Base-by-base conservation (phyloP, 768 basidiomycete species). In the Tephrocybe sp. region DNA sequence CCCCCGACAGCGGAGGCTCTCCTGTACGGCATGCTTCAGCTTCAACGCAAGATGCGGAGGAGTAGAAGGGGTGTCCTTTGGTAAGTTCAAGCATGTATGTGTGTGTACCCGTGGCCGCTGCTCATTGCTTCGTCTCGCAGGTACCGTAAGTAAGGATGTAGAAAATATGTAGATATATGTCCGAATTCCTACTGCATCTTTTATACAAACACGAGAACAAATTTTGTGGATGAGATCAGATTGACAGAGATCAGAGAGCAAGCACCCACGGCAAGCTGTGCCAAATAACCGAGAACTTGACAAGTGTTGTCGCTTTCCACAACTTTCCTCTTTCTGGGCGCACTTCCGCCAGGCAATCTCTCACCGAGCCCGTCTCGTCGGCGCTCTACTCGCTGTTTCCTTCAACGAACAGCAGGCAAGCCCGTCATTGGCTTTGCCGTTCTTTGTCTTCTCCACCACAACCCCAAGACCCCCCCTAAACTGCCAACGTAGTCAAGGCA, bases 1-100 rank as follows among this genome's bases (percentile, higher is more conserved):
- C 91, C 89, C 18, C 89, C 89, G 8, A 92, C 89, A 3, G 96
- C 97, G n/a, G 97, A 99, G 69, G 97, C 97, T 12, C 78, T 98
- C 32, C 77, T 98, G 54, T 97, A 95, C 61, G 94, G 94, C 42
- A 92, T 97, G 92, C 80, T 98, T 38, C 94, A 98, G 67, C 80
- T 98, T 42, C 94, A 97, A 70, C 84, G 94, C 49, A 98, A 98
- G 78, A 97, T 97, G 90, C 75, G 93, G 60, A 79, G 85, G 62
- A 89, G 82, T 70, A 76, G 94, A 62, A 91, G 91, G 72, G 83
- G 84, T 36, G 87, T 94, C 11, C 72, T 92, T 43, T 98, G 95
- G 95, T 95, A 62, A 63, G 74, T 64, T 16, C 39, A 35, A 16
- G 24, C 15, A 32, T 19, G 36, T 41, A 19, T 42, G 37, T 34